A percentile compares a stretch with the other conserved stretches of the same genome.
These are phyloP conservation scores for Pseudozyma hubeiensis DNA, from an alignment of 1,284 basidiomycete genomes.

Conservation along the genomic window DNA sequence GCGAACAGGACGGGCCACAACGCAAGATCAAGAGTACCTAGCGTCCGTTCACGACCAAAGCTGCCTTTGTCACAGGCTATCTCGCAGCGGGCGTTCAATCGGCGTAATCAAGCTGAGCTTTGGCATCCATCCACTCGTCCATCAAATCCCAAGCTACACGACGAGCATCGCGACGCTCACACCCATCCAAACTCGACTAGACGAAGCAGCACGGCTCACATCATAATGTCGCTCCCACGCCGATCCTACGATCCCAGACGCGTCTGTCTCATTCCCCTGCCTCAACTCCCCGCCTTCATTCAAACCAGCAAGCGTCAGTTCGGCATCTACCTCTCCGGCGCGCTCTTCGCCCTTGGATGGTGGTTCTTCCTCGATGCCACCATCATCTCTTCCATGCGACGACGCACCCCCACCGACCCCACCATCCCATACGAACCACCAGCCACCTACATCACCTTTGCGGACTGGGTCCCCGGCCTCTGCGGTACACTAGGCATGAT, in stretches of 20 bases:
- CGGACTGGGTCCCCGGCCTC: constrained; percentile 95
- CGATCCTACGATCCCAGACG: constrained; percentile 87
- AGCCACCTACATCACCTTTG: constrained; percentile 86
- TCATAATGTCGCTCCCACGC: constrained; percentile 76
- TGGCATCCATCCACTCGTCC: not conserved
- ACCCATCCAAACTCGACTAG: no score
- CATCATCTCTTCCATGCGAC: constrained; percentile 76
- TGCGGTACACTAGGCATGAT: constrained; percentile 93
- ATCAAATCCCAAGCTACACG: not conserved
- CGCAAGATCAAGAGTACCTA: no score
- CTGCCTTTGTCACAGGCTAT: no score
- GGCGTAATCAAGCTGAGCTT: no score
- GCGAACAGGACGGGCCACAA: no score
- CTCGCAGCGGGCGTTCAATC: no score
- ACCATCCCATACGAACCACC: constrained; percentile 78
- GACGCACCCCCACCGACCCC: constrained; percentile 76
- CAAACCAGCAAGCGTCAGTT: constrained; percentile 77
- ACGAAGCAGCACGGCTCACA: not conserved
- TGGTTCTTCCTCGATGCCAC: constrained; percentile 97
- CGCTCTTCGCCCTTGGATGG: constrained; percentile 89
- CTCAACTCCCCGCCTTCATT: constrained; percentile 67
- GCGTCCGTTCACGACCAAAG: no score
- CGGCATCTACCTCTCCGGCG: constrained; percentile 91
- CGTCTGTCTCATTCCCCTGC: constrained; percentile 76
- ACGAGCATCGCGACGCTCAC: no score